Percentiles rank a stretch among this genome's conserved stretches.
These are phyloP conservation scores for Teratosphaeria destructans DNA, from an alignment of 2,329 filamentous ascomycete genomes.

Conservation along the genomic window DNA sequence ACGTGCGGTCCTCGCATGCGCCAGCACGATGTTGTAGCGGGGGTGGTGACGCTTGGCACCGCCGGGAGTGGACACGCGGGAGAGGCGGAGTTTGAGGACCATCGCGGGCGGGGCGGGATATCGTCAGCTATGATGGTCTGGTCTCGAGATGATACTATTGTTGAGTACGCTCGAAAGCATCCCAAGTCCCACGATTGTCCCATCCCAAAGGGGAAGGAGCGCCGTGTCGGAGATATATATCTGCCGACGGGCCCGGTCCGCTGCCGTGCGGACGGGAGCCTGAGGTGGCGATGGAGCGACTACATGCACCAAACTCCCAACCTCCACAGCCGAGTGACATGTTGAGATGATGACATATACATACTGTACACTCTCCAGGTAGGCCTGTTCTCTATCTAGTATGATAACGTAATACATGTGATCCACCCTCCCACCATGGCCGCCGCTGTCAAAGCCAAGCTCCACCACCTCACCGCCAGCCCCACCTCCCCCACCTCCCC, in stretches of 20 bases:
- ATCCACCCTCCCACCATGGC: not conserved
- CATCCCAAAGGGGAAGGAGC: not conserved
- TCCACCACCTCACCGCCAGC: not conserved
- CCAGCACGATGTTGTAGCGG: conserved; percentile 91
- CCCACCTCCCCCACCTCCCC: not conserved
- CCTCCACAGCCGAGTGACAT: not conserved
- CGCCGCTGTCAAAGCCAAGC: not conserved
- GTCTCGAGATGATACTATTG: no score
- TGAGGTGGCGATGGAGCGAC: not conserved
- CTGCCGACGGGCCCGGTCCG: no score
- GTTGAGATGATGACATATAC: not conserved
- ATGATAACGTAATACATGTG: not conserved
- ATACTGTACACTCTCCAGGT: not conserved
- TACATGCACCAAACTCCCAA: not conserved
- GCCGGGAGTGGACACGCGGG: conserved; percentile 63
- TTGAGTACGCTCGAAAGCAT: not conserved
- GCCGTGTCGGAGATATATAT: not conserved
- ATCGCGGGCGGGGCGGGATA: conserved; percentile 32
- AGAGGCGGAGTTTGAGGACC: conserved; percentile 89
- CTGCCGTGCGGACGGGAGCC: no score
- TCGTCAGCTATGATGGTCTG: not conserved
- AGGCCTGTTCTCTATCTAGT: not conserved
- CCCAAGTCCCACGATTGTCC: not conserved
- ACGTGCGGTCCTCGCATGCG: conserved; percentile 79
- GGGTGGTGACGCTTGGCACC: conserved; percentile 62